A percentile compares a stretch with the other conserved stretches of the same genome.
Evolutionary conservation across 2,329 filamentous ascomycete species (phyloP).

Genomic region (Cryphonectria parasitica): DNA sequence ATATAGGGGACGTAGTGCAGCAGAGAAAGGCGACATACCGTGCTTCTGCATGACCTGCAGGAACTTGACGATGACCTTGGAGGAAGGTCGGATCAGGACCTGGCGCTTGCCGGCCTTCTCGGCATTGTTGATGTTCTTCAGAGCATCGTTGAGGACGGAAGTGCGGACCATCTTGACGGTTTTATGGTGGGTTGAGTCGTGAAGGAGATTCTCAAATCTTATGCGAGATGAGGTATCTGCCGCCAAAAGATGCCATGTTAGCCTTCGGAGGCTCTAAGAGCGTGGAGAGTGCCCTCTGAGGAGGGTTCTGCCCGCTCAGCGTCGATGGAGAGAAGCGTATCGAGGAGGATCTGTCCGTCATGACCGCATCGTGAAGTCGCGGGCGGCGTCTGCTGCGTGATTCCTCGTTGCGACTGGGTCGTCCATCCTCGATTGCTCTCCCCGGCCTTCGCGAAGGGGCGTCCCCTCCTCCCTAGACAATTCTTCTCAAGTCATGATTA

Average conservation of each 20-base stretch:
- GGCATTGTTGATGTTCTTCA: slow-evolving; percentile 99
- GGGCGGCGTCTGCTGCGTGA: slow-evolving; percentile 2
- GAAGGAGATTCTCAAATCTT: slow-evolving; percentile 80
- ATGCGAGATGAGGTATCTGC: slow-evolving; percentile 68
- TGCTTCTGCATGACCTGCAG: slow-evolving; percentile 99
- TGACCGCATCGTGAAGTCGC: slow-evolving; percentile 26
- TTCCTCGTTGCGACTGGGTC: slow-evolving; percentile 23
- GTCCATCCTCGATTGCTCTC: slow-evolving; percentile 61
- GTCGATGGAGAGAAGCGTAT: slow-evolving; percentile 68
- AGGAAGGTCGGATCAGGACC: slow-evolving; percentile 95
- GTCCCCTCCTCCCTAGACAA: slow-evolving; percentile 32
- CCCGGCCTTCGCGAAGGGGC: slow-evolving; percentile 53
- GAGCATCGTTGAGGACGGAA: slow-evolving; percentile 98
- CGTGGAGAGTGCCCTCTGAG: slow-evolving; percentile 71
- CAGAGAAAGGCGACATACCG: slow-evolving; percentile 68
- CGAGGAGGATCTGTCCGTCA: slow-evolving; percentile 38
- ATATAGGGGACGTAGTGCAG: slow-evolving; percentile 7
- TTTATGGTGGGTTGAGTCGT: slow-evolving; percentile 47
- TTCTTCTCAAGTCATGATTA: slow-evolving; percentile 35
- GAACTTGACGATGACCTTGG: slow-evolving; percentile 99
- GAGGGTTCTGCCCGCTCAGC: slow-evolving; percentile 74
- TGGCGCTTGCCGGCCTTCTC: slow-evolving; percentile 99
- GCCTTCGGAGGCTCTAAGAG: slow-evolving; percentile 64
- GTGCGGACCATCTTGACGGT: slow-evolving; percentile 94
- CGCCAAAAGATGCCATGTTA: slow-evolving; percentile 52